These are phyloP conservation scores for Globisporangium paroecandrum DNA, from an alignment of 352 stramenopile species.

Conservation along the genomic window DNA sequence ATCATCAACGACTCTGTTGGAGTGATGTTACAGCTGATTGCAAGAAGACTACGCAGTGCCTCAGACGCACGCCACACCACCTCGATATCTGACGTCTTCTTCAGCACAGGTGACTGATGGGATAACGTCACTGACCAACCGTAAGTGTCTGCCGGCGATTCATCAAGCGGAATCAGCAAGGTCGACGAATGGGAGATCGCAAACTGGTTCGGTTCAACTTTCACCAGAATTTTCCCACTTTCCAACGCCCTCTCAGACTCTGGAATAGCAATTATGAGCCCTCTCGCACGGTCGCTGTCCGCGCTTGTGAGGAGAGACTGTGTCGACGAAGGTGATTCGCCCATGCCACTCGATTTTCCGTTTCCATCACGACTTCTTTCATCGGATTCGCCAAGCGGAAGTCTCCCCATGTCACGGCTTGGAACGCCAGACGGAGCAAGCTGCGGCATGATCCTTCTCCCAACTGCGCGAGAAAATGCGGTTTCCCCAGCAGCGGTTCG, in stretches of 20 bases:
- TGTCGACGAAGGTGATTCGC: background rate
- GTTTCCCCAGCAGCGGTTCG: conserved; percentile 61
- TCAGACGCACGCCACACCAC: conserved; percentile 52
- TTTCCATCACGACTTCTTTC: background rate
- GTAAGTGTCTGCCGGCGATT: conserved; percentile 53
- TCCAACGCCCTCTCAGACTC: conserved; percentile 14
- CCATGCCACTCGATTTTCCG: background rate
- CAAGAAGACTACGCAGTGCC: conserved; percentile 50
- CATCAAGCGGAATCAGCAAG: conserved; percentile 71
- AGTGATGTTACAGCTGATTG: conserved; percentile 39
- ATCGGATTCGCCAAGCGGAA: background rate
- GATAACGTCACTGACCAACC: conserved; percentile 56
- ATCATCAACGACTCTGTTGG: conserved; percentile 30
- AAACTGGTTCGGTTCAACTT: conserved; percentile 36
- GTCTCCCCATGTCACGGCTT: background rate
- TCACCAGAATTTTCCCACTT: conserved; percentile 18
- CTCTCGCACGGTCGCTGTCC: background rate
- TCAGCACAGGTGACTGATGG: conserved; percentile 26
- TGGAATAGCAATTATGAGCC: conserved; percentile 16
- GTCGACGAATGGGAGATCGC: conserved; percentile 42
- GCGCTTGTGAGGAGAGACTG: conserved; percentile 7
- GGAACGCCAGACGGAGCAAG: conserved; percentile 19
- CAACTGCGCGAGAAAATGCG: conserved; percentile 73
- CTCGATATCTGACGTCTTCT: conserved; percentile 33
- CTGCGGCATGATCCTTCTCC: conserved; percentile 48